Evolutionary conservation across 1,284 basidiomycete species (phyloP).

Genomic region (Rhodotorula sp.): DNA sequence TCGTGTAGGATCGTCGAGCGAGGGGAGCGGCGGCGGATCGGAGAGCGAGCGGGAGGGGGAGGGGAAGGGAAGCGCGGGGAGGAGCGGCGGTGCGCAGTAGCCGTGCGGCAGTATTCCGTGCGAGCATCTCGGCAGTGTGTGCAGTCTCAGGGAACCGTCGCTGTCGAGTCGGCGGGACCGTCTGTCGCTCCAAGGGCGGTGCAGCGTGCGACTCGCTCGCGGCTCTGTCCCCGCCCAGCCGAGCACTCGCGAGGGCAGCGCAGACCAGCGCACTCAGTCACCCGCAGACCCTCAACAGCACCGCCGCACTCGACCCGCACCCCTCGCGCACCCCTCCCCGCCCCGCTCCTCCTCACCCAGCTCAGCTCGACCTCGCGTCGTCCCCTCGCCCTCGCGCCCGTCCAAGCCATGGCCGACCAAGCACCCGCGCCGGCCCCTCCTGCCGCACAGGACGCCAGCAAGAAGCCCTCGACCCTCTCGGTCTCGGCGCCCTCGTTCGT

Average conservation of each 20-base stretch:
- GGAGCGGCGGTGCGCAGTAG: background rate
- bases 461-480: constrained; percentile 21
- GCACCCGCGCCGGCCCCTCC: background rate
- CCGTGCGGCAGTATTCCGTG: background rate
- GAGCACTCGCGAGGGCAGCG: no score
- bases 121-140: background rate
- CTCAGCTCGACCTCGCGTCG: background rate
- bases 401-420: background rate
- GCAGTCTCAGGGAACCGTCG: background rate
- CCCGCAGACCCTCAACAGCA: no score
- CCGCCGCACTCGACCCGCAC: background rate
- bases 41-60: background rate
- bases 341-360: background rate
- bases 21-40: background rate
- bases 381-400: background rate
- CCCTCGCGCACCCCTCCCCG: background rate
- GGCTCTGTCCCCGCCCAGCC: background rate
- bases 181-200: no score
- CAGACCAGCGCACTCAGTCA: background rate
- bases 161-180: no score
- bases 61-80: background rate
- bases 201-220: no score
- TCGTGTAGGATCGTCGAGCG: no score
- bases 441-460: background rate
- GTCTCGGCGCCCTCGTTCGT: constrained; percentile 34